Conservation (phyloP, 1,284 basidiomycete species). For the Marasmius tenuissimus region DNA sequence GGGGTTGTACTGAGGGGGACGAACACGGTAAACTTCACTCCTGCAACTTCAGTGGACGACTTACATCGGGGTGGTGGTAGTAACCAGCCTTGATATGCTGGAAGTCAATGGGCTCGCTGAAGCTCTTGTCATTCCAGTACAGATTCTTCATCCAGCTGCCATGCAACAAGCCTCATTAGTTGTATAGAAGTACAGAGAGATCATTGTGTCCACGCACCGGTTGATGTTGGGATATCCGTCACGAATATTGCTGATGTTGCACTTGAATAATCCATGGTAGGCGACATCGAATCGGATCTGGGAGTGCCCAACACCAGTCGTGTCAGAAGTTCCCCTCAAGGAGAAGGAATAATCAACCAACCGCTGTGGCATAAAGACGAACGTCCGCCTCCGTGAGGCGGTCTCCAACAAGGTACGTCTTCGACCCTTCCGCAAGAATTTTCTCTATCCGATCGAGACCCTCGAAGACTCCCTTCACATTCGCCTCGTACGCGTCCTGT, state of each 20-base stretch:
- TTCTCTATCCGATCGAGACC: constrained; percentile 83
- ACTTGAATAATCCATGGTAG: constrained; percentile 93
- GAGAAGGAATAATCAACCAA: constrained; percentile 37
- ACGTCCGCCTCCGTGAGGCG: constrained; percentile 91
- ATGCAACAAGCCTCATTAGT: background rate
- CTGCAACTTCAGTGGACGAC: too few relatives aligned
- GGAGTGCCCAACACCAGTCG: background rate
- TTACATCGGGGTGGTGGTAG: constrained; percentile 34
- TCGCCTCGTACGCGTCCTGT: constrained; percentile 81
- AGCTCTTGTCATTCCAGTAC: constrained; percentile 90
- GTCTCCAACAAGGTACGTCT: constrained; percentile 83
- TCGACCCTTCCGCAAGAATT: constrained; percentile 57
- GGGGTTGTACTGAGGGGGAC: constrained; percentile 61
- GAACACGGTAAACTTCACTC: background rate
- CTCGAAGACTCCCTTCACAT: constrained; percentile 72
- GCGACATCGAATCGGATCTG: constrained; percentile 75
- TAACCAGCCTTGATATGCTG: constrained; percentile 87
- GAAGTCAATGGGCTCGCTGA: constrained; percentile 88
- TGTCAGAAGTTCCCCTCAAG: background rate
- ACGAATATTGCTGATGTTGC: constrained; percentile 81
- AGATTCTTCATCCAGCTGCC: constrained; percentile 60
- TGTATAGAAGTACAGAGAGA: too few relatives aligned
- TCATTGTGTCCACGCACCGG: constrained; percentile 26
- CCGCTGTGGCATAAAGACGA: constrained; percentile 88
- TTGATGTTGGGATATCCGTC: constrained; percentile 82